Evolutionary conservation across 345 rosid genomes (phyloP).

Genomic region (Limnanthes douglasii): DNA sequence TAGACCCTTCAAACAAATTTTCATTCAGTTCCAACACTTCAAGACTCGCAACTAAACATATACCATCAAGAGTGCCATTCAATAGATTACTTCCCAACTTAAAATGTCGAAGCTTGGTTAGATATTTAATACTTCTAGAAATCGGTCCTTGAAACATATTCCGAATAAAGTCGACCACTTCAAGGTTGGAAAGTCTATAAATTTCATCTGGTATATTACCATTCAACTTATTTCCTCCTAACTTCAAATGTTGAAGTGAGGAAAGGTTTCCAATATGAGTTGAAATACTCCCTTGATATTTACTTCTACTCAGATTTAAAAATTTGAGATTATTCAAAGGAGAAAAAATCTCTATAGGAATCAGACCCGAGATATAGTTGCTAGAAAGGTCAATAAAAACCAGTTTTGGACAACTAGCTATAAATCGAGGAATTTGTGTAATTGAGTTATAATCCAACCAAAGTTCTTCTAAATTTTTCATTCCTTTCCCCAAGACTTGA

Average conservation of each 20-base stretch:
- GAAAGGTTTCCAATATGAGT: slow-evolving; percentile 17
- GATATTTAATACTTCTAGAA: slow-evolving; percentile 22
- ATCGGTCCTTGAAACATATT: slow-evolving; percentile 14
- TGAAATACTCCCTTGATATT: slow-evolving; percentile 22
- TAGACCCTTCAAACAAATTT: slow-evolving; percentile 7
- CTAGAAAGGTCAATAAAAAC: slow-evolving; percentile 11
- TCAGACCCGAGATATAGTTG: slow-evolving; percentile 8
- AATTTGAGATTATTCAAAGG: slow-evolving; percentile 12
- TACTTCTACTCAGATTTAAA: slow-evolving; percentile 15
- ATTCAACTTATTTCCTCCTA: slow-evolving; percentile 14
- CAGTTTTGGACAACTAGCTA: slow-evolving; percentile 9
- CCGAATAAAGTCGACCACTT: slow-evolving; percentile 16
- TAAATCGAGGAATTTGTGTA: slow-evolving; percentile 7
- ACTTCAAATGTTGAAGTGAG: slow-evolving; percentile 15
- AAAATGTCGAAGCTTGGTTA: slow-evolving; percentile 12
- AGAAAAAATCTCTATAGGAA: slow-evolving; percentile 6
- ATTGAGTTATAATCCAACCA: slow-evolving; percentile 6
- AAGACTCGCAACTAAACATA: slow-evolving; percentile 9
- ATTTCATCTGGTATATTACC: slow-evolving; percentile 19
- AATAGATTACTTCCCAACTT: slow-evolving; percentile 13
- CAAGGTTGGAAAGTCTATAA: slow-evolving; percentile 19
- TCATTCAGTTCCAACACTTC: slow-evolving; percentile 10
- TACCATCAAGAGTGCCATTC: slow-evolving; percentile 12
- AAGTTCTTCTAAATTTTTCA: slow-evolving; percentile 11
- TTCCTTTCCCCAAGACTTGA: slow-evolving; percentile 8